Evolutionary conservation across 306 rosid genomes (phyloP).

Genomic region (Oemleria cerasiformis): DNA sequence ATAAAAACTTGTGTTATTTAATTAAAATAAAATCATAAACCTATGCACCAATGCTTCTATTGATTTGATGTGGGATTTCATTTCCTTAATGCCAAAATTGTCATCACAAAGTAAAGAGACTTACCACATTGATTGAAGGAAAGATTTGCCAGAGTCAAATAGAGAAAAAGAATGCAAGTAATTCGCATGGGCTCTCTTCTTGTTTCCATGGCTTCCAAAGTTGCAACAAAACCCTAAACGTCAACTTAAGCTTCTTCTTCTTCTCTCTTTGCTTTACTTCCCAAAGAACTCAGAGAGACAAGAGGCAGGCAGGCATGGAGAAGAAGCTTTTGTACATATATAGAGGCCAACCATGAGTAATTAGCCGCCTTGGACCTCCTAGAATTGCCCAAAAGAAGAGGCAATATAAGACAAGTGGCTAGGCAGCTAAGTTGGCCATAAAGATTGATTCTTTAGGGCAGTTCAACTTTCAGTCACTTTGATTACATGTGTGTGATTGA

Average conservation of each 20-base stretch:
- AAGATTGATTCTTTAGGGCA: constrained; percentile 67
- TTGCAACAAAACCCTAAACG: constrained; percentile 14
- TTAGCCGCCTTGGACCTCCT: constrained; percentile 14
- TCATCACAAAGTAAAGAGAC: constrained; percentile 5
- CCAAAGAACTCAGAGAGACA: constrained; percentile 34
- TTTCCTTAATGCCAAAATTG: no score
- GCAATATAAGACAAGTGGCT: constrained; percentile 31
- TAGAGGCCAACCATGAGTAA: not conserved
- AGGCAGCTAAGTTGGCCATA: constrained; percentile 38
- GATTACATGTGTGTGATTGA: constrained; percentile 40
- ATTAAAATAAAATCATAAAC: no score
- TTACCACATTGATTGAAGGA: constrained; percentile 67
- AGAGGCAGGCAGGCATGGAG: constrained; percentile 16
- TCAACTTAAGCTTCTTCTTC: constrained; percentile 6
- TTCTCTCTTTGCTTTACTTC: not conserved
- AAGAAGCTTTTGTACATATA: constrained; percentile 31
- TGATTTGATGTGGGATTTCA: no score
- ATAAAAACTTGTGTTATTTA: not conserved
- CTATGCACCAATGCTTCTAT: no score
- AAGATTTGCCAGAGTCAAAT: constrained; percentile 36
- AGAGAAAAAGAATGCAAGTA: constrained; percentile 36
- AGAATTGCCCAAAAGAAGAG: constrained; percentile 27
- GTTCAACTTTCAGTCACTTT: constrained; percentile 52
- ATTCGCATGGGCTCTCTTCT: constrained; percentile 27
- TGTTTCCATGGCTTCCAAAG: constrained; percentile 40